phyloP scores from a whole-genome alignment of 2,329 filamentous ascomycete species.

The Fusarium multiceps region DNA sequence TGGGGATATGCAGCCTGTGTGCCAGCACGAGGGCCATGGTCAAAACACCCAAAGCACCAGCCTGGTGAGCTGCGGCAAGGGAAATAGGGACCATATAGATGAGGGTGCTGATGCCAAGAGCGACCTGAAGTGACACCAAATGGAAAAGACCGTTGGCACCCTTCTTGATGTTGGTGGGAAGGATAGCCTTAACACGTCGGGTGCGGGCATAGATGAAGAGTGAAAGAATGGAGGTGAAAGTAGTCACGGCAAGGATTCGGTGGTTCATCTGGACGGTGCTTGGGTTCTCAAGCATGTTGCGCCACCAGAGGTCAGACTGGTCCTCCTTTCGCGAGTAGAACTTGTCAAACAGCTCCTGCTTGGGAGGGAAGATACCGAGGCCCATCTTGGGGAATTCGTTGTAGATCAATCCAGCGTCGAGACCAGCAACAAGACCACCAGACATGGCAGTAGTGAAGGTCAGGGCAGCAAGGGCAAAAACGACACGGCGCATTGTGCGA shows the following conservation, averaged over 20 bases:
- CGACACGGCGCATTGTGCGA: constrained; percentile 76
- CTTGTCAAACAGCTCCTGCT: constrained; percentile 82
- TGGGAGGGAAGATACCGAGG: constrained; percentile 81
- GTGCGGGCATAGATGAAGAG: constrained; percentile 85
- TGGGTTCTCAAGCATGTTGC: constrained; percentile 97
- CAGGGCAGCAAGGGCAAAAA: constrained; percentile 76
- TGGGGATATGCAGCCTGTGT: constrained; percentile 80
- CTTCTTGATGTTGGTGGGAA: constrained; percentile 73
- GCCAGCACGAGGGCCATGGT: constrained; percentile 85
- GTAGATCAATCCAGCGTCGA: constrained; percentile 97
- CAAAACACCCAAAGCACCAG: constrained; percentile 85
- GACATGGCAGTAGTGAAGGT: constrained; percentile 94
- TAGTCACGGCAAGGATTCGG: constrained; percentile 89
- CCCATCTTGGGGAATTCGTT: constrained; percentile 99
- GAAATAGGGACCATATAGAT: constrained; percentile 93
- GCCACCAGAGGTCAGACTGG: constrained; percentile 89
- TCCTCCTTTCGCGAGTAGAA: constrained; percentile 87
- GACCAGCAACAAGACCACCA: constrained; percentile 89
- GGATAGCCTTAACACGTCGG: constrained; percentile 64
- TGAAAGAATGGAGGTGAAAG: constrained; percentile 82
- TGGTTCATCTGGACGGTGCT: constrained; percentile 96
- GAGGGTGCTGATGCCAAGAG: constrained; percentile 88
- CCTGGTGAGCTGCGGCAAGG: constrained; percentile 91
- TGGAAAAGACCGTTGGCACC: constrained; percentile 85
- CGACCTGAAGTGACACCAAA: constrained; percentile 82